Evolutionary conservation across 495 filamentous ascomycete species (phyloP).

Genomic region (Astrothelium subdiscretum): DNA sequence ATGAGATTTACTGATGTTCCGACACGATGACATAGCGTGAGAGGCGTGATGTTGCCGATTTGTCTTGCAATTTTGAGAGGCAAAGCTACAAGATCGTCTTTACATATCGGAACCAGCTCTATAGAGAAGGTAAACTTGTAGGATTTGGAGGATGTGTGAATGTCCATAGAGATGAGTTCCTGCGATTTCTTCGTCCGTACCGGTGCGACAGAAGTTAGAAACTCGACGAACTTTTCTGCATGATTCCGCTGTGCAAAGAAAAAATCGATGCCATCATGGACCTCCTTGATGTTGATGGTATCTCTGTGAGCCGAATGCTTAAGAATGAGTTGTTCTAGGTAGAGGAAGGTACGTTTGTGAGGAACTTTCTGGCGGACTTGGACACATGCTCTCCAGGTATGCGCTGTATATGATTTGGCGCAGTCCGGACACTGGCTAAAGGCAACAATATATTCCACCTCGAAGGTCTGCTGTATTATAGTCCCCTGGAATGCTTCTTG

Average conservation of each 20-base stretch:
- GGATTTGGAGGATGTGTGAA: slow-evolving; percentile 74
- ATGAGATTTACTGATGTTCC: slow-evolving; percentile 82
- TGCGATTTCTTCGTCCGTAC: slow-evolving; percentile 72
- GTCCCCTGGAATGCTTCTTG: slow-evolving; percentile 59
- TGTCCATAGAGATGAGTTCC: slow-evolving; percentile 86
- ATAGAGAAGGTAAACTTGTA: slow-evolving; percentile 88
- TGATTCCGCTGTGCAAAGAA: slow-evolving; percentile 82
- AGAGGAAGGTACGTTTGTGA: slow-evolving; percentile 94
- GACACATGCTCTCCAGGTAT: slow-evolving; percentile 76
- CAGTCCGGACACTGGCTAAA: slow-evolving; percentile 88
- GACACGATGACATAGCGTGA: slow-evolving; percentile 76
- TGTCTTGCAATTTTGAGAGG: slow-evolving; percentile 76
- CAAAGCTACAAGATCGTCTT: slow-evolving; percentile 90
- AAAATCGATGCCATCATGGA: slow-evolving; percentile 88
- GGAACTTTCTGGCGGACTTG: slow-evolving; percentile 95
- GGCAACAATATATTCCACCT: slow-evolving; percentile 81
- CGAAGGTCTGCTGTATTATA: slow-evolving; percentile 86
- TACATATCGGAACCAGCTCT: slow-evolving; percentile 85
- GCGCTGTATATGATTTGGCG: slow-evolving; percentile 85
- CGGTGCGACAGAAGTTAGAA: slow-evolving; percentile 71
- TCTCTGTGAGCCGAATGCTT: slow-evolving; percentile 88
- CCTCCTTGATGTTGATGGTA: slow-evolving; percentile 93
- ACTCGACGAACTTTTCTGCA: slow-evolving; percentile 86
- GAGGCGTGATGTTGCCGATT: slow-evolving; percentile 73
- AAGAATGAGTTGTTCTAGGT: slow-evolving; percentile 91